A percentile compares a stretch with the other conserved stretches of the same genome.
phyloP scores from a whole-genome alignment of 208 protist species.

The Porcisia deanei region DNA sequence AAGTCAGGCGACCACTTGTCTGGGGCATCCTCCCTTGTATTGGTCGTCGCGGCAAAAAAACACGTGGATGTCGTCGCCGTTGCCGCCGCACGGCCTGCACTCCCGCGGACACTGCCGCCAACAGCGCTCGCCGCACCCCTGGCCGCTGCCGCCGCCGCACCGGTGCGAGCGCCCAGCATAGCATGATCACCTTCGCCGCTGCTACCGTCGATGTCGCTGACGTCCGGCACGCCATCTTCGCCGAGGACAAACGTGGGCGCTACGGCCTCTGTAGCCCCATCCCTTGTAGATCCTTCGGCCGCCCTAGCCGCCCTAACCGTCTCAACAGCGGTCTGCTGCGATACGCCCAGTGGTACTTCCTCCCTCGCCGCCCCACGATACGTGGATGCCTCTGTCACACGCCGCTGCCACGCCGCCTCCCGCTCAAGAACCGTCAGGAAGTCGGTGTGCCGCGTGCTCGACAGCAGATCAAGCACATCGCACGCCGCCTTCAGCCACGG shows the following conservation, averaged over 20 bases:
- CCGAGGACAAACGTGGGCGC: background rate
- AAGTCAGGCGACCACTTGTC: background rate
- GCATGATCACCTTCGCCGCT: background rate
- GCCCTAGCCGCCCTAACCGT: background rate
- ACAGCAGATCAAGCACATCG: conserved; percentile 18
- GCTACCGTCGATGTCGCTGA: background rate
- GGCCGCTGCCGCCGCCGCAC: background rate
- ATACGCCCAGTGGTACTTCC: background rate
- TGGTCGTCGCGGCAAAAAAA: background rate
- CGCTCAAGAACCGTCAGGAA: conserved; percentile 20
- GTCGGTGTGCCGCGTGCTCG: conserved; percentile 6
- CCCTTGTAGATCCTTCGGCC: background rate
- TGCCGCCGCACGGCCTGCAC: background rate
- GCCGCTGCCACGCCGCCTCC: conserved; percentile 19
- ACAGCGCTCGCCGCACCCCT: background rate
- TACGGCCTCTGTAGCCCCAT: background rate
- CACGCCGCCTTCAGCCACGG: conserved; percentile 16
- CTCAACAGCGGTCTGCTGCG: conserved; percentile 1
- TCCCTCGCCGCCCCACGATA: background rate
- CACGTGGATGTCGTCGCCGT: background rate
- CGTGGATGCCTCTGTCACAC: background rate
- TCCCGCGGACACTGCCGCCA: background rate
- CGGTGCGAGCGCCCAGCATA: background rate
- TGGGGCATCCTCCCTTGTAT: background rate
- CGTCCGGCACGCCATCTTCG: background rate